Base-by-base conservation (phyloP, 1,284 basidiomycete species). In the Melampsora abietis-canadensis region DNA sequence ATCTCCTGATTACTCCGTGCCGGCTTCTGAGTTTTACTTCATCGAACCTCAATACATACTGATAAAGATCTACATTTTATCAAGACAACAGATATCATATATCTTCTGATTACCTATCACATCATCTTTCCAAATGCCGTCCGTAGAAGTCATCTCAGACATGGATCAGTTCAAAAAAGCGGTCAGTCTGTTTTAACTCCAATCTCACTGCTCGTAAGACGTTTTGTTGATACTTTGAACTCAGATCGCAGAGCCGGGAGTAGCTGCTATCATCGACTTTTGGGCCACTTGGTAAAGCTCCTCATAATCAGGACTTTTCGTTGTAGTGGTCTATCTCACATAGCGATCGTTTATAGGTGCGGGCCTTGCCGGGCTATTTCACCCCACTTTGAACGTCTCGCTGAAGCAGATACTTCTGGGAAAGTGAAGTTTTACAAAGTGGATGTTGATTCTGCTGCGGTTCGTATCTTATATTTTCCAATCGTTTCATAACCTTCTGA, bases 391-490 rank as follows among this genome's bases (percentile, higher is more conserved):
- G 69, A 64, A 65, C n/a, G 64, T 19, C 24, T 65, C 21, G 69
- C 69, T 57, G 14, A 46, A 15, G 61, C 63, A 44, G 62, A 72
- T 46, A 7, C 3, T 24, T 27, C 62, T 14, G 47, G 62, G 30
- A 72, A 72, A 54, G 69, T 72, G 19, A 63, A 57, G 40, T 72
- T 54, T 54, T 72, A 72, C 51, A 72, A 65, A 24, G 69, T 72
- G 17, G 69, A 72, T 65, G 62, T 72, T 37, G 69, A 72, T 72
- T 21, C 48, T 44, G 46, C 31, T 44, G 46, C 40, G 31, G 69
- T 72, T 54, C 48, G 69, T 63, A 30, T 46, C 40, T 57, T 15
- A 8, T 44, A 44, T 44, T 12, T 44, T 44, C 8, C 14, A 3
- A 3, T 12, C 3, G 5, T 15, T 44, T 44, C 40, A 44, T 44